Percentiles rank a stretch among this genome's conserved stretches.
These are phyloP conservation scores for Ettlia oleoabundans DNA, from an alignment of 139 green algal genomes.

Conservation along the genomic window DNA sequence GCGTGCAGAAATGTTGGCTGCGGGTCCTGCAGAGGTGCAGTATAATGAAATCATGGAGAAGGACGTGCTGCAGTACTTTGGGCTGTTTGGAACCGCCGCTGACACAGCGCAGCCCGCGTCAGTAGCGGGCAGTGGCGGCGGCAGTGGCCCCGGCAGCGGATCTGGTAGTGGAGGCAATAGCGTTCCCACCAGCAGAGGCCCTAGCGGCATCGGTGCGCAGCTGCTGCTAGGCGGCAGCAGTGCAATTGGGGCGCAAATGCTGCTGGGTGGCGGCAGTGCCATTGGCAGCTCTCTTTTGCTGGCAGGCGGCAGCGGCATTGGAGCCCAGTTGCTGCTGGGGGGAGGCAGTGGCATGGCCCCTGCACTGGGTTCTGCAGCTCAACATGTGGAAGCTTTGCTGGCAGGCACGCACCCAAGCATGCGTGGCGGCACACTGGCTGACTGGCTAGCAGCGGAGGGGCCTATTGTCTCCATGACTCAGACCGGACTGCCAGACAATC, in stretches of 20 bases:
- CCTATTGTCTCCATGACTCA: conserved; percentile 4
- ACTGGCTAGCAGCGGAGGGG: conserved; percentile 8
- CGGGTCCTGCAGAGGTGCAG: neutral
- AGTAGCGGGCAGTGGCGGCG: neutral
- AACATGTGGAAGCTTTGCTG: conserved; percentile 14
- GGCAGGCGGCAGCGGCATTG: neutral
- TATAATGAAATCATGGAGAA: conserved; percentile 14
- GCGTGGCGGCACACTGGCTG: neutral
- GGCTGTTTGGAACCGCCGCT: conserved; percentile 11
- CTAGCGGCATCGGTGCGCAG: neutral
- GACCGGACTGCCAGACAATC: neutral
- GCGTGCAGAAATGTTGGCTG: conserved; percentile 16
- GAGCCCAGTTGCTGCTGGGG: neutral
- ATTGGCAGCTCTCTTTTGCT: neutral
- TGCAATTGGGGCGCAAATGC: neutral
- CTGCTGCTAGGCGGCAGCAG: neutral
- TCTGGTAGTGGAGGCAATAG: neutral
- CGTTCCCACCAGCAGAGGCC: neutral
- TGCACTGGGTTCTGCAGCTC: neutral
- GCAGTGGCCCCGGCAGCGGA: neutral
- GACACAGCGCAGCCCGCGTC: neutral
- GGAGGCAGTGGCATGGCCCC: neutral
- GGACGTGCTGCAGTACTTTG: conserved; percentile 22
- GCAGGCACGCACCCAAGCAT: conserved; percentile 26
- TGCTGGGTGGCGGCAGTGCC: neutral